Evolutionary conservation across 164 flowering plant species (phyloP).

Genomic region (Magnolia officinalis): DNA sequence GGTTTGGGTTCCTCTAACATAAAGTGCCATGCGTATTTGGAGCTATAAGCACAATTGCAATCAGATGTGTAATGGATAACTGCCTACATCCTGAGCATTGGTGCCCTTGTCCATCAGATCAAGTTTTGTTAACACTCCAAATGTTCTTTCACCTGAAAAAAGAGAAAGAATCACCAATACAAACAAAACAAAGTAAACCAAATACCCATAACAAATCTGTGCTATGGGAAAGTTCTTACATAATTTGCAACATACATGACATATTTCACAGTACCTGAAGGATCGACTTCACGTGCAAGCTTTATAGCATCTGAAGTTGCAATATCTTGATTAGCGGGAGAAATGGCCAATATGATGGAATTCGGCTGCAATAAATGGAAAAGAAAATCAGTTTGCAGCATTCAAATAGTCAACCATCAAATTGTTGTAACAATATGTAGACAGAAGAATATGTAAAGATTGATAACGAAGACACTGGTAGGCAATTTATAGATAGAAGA

Average conservation of each 20-base stretch:
- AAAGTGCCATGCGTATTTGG: no score
- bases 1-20: not conserved
- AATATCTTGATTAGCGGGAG: conserved; percentile 97
- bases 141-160: conserved; percentile 78
- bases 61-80: not conserved
- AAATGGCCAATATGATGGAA: conserved; percentile 80
- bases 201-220: not conserved
- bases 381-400: not conserved
- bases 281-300: conserved; percentile 91
- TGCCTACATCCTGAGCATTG: conserved; percentile 76
- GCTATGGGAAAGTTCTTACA: not conserved
- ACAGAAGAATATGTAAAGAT: not conserved
- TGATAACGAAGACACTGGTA: not conserved
- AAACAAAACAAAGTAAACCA: not conserved
- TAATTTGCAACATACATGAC: not conserved
- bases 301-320: conserved; percentile 97
- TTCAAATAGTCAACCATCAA: not conserved
- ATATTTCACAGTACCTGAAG: conserved; percentile 48
- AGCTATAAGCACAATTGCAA: not conserved
- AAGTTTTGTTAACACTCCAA: conserved; percentile 90
- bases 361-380: conserved; percentile 60
- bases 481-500: no score
- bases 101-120: conserved; percentile 98
- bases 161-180: not conserved
- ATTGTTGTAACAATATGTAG: not conserved